Evolutionary conservation across 768 basidiomycete species (phyloP).

Genomic region (Pisolithus microcarpus): DNA sequence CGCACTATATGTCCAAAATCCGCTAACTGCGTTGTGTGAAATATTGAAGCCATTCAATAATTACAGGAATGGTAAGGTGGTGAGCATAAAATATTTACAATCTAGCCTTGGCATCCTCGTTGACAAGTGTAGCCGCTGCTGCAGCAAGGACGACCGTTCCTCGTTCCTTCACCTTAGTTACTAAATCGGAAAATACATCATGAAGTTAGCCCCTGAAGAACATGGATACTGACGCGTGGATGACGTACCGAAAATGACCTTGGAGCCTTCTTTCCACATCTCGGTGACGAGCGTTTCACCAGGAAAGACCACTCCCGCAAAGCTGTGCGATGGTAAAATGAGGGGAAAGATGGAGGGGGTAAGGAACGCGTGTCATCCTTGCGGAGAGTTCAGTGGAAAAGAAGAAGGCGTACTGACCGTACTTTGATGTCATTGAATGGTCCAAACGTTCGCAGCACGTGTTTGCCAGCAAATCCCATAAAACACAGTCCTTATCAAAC

Average conservation of each 20-base stretch:
- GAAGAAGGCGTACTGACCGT: constrained; percentile 41
- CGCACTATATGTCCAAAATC: too few relatives aligned
- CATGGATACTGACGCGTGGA: neutral
- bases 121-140: constrained; percentile 71
- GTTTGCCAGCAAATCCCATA: constrained; percentile 91
- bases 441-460: constrained; percentile 83
- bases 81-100: constrained; percentile 27
- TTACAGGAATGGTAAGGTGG: too few relatives aligned
- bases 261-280: constrained; percentile 96
- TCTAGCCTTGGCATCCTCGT: constrained; percentile 49
- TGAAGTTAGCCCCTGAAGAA: neutral
- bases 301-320: constrained; percentile 88
- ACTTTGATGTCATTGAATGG: constrained; percentile 91
- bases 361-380: neutral
- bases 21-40: too few relatives aligned
- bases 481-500: constrained; percentile 63
- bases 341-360: neutral
- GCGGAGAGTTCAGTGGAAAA: neutral
- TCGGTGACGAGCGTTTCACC: constrained; percentile 92
- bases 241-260: constrained; percentile 85
- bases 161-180: constrained; percentile 83
- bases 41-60: too few relatives aligned
- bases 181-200: constrained; percentile 32
- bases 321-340: constrained; percentile 36
- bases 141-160: constrained; percentile 62